A percentile compares a stretch with the other conserved stretches of the same genome.
Conservation (phyloP, 108 stramenopile species). For the Nannochloropsis salina region DNA sequence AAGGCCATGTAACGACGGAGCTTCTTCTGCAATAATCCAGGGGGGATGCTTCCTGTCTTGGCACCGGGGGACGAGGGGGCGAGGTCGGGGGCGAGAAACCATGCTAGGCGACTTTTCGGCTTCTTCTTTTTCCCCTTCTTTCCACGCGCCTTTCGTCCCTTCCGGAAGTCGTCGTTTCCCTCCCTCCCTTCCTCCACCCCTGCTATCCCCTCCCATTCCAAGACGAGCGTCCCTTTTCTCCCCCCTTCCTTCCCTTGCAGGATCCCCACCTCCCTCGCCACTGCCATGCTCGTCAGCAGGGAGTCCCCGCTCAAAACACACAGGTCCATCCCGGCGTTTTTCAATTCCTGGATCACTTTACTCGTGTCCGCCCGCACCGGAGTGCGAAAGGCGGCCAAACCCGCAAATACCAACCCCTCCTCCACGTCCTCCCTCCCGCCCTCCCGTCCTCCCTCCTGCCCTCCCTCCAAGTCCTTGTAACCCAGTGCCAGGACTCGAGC, state of each 20-base stretch:
- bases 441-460: slow-evolving; percentile 18
- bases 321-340: slow-evolving; percentile 62
- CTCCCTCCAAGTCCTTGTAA: slow-evolving; percentile 62
- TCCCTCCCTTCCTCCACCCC: background rate
- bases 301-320: slow-evolving; percentile 94
- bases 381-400: slow-evolving; percentile 88
- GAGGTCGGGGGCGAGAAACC: background rate
- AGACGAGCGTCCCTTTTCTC: background rate
- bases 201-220: background rate
- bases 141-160: too few species aligned
- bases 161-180: background rate
- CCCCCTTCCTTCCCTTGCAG: slow-evolving; percentile 18
- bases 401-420: slow-evolving; percentile 66
- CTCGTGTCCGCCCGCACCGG: slow-evolving; percentile 45
- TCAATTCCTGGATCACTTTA: slow-evolving; percentile 54
- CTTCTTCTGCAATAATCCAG: background rate
- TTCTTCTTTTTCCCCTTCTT: slow-evolving; percentile 21
- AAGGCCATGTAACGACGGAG: background rate
- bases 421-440: slow-evolving; percentile 23
- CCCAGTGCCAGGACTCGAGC: slow-evolving; percentile 84
- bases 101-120: background rate
- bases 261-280: slow-evolving; percentile 66
- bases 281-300: slow-evolving; percentile 78
- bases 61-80: background rate
- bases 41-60: background rate